Evolutionary conservation across 495 filamentous ascomycete genomes (phyloP), one percentile per base, ranked within the genome.

Genomic region (Talaromyces wortmannii): DNA sequence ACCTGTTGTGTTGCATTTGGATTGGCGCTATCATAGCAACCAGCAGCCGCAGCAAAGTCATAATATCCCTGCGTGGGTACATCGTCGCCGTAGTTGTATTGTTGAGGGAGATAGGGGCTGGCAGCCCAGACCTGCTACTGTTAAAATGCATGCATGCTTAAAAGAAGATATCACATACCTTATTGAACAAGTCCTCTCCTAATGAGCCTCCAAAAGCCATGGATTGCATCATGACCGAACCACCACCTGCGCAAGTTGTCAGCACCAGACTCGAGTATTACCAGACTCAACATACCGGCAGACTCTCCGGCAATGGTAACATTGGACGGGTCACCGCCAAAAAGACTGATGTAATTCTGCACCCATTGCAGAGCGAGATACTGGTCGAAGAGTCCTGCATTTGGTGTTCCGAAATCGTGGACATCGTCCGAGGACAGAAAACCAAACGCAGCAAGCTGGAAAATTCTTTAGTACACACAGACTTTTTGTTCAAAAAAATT

Each of bases 1-100:
- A 79, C 77, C 0, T 29, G 43, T 23, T 53, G n/a, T 6, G 72
- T 40, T 13, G 36, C 8, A 2, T 40, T 40, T 40, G 36, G 13
- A 40, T 8, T 66, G 13, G 59, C 63, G 3, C 18, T 17, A 7
- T 64, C 59, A 18, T 43, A 43, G 57, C 85, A 88, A 0, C 82
- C 81, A 8, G 69, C 79, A 4, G 61, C 63, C 0, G 69, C 62
- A 6, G 78, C 80, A 55, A 88, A 86, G 5, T 75, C 67, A 32
- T 80, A 66, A 60, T 86, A 89, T 15, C 70, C 61, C 23, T 77
- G 65, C 4, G 73, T 74, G 0, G 83, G 80, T n/a, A 76, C 61
- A 6, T 55, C 59, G 56, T 81, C 78, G 31, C 78, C 63, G 57
- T 80, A 85, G 15, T 67, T 57, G 33, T 73, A 79, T 53, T 81